Evolutionary conservation across 805 yeast genomes (phyloP), one percentile per base, ranked within the genome.

Genomic region (Kluyveromyces dobzhanskii): DNA sequence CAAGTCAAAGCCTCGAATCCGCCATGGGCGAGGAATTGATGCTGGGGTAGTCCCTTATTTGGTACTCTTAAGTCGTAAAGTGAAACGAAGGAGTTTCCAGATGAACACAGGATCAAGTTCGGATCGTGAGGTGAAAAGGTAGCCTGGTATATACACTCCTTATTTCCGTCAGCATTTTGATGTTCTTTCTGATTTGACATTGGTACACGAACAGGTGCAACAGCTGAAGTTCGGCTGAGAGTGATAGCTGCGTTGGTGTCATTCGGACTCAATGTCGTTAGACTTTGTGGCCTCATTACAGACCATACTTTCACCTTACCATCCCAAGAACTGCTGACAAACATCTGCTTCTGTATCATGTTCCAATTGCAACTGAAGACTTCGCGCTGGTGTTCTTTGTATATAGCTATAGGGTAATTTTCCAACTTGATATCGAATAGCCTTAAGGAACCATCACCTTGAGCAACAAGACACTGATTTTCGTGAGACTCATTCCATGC

Each of bases 401-500:
- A 83, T 50, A 77, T 78, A 64, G 71, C 75, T 8, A 85, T 75
- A 1, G 95, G 95, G 54, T 73, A 85, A 32, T 78, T 65, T 2
- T 73, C 68, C 26, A 81, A 70, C 3, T 77, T 72, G 30, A 72
- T 69, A 61, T 90, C 98, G 54, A 87, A 90, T 38, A 90, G 59
- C 46, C 87, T 81, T 26, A 90, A 65, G 0, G 85, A 67, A 0
- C 97, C 97, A 61, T 90, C 98, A 1, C 98, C 98, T 44, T 83
- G 78, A 14, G 94, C 90, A 0, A 76, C 77, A 3, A 76, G 71
- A 1, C 84, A 71, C 50, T 88, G 97, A 59, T 85, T 87, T 44
- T 87, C 97, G 59, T 90, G 90, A 4, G 69, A 39, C 57, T 90
- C 98, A 41, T 88, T 82, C 97, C 97, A 90, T 0, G 90, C 75